These are phyloP conservation scores for Friedmanniomyces endolithicus DNA, from an alignment of 495 filamentous ascomycete genomes.

Conservation along the genomic window DNA sequence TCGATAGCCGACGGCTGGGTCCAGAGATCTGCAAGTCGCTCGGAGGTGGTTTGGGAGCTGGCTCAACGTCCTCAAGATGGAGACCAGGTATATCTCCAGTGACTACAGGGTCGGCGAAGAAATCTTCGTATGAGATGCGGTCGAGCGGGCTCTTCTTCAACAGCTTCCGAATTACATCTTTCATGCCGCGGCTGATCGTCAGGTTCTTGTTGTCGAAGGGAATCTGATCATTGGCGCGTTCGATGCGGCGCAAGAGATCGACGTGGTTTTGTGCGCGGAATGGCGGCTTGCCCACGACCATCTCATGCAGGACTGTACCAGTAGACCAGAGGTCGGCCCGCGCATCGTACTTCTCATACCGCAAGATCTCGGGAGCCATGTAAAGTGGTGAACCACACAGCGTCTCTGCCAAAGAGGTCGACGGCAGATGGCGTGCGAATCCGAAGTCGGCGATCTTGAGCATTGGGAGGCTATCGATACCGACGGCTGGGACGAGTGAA, in stretches of 20 bases:
- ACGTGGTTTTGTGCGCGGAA: slow-evolving; percentile 91
- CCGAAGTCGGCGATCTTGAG: slow-evolving; percentile 97
- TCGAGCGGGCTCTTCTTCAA: slow-evolving; percentile 77
- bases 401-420: slow-evolving; percentile 84
- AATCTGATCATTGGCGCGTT: slow-evolving; percentile 71
- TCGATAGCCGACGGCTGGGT: slow-evolving; percentile 19
- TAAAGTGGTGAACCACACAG: slow-evolving; percentile 96
- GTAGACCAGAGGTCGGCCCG: slow-evolving; percentile 97
- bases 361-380: slow-evolving; percentile 96
- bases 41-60: slow-evolving; percentile 22
- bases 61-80: slow-evolving; percentile 58
- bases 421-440: slow-evolving; percentile 80
- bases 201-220: slow-evolving; percentile 61
- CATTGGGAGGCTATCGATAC: slow-evolving; percentile 80
- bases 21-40: slow-evolving; percentile 23
- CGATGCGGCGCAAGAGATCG: slow-evolving; percentile 81
- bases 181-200: slow-evolving; percentile 58
- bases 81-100: slow-evolving; percentile 71
- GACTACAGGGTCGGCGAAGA: slow-evolving; percentile 65
- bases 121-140: slow-evolving; percentile 66
- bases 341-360: slow-evolving; percentile 94
- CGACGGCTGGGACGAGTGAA: slow-evolving; percentile 66
- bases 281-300: slow-evolving; percentile 80
- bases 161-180: slow-evolving; percentile 64
- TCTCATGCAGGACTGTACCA: slow-evolving; percentile 88